A percentile compares a stretch with the other conserved stretches of the same genome.
Evolutionary conservation across 108 stramenopile species (phyloP).

Genomic region (Nitzschia sp.): DNA sequence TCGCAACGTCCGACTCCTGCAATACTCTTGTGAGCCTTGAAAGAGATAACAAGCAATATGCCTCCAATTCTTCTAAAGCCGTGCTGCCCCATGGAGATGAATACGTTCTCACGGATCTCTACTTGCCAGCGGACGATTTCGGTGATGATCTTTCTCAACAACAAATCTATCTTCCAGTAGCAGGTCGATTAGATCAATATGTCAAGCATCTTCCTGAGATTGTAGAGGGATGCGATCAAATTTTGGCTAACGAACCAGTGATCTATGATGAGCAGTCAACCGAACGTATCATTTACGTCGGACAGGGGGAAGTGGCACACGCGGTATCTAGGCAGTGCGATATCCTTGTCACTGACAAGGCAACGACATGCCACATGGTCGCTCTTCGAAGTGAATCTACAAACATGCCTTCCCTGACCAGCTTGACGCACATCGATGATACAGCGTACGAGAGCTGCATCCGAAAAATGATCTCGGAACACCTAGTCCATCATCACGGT

Average conservation of each 20-base stretch:
- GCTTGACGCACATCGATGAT: conserved; percentile 72
- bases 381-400: conserved; percentile 58
- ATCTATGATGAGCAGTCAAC: conserved; percentile 2
- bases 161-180: conserved; percentile 14
- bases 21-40: conserved; percentile 49
- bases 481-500: conserved; percentile 51
- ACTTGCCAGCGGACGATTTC: conserved; percentile 9
- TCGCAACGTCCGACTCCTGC: conserved; percentile 42
- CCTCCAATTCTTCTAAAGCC: not conserved
- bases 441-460: conserved; percentile 61
- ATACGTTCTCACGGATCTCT: not conserved
- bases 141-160: not conserved
- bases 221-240: conserved; percentile 17
- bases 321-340: conserved; percentile 41
- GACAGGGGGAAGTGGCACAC: conserved; percentile 57
- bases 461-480: conserved; percentile 59
- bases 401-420: conserved; percentile 35
- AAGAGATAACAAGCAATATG: not conserved
- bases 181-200: conserved; percentile 21
- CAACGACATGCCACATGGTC: conserved; percentile 87
- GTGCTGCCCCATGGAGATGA: not conserved
- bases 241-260: conserved; percentile 9
- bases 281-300: conserved; percentile 48
- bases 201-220: conserved; percentile 7
- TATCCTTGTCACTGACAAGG: conserved; percentile 66